Conservation (phyloP, 768 basidiomycete genomes). For the Suillus alpinus region DNA sequence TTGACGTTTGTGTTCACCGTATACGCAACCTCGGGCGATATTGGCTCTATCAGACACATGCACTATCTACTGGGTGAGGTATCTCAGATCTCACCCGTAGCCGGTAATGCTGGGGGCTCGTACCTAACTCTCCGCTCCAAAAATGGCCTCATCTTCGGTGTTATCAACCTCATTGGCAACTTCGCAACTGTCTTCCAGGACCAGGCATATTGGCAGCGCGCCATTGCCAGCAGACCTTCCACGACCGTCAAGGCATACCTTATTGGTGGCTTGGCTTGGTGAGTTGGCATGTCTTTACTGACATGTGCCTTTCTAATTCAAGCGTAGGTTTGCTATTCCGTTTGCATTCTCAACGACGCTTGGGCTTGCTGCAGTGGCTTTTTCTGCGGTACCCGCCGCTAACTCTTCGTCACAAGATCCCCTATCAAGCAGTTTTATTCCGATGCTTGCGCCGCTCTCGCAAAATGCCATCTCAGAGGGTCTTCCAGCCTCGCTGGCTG, state of each 20-base stretch:
- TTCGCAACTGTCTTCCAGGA: slow-evolving; percentile 65
- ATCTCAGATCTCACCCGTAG: slow-evolving; percentile 54
- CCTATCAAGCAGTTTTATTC: slow-evolving; percentile 49
- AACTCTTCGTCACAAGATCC: slow-evolving; percentile 33
- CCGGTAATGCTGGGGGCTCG: slow-evolving; percentile 81
- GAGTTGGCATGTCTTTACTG: slow-evolving; percentile 12
- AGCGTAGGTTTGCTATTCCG: slow-evolving; percentile 73
- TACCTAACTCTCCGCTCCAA: slow-evolving; percentile 82
- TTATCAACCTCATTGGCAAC: slow-evolving; percentile 87
- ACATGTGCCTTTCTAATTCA: not conserved
- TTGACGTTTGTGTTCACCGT: slow-evolving; percentile 75
- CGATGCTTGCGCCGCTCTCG: slow-evolving; percentile 40
- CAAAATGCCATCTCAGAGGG: slow-evolving; percentile 81
- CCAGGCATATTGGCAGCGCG: slow-evolving; percentile 89
- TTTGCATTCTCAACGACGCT: slow-evolving; percentile 85
- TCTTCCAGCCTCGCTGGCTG: slow-evolving; percentile 80
- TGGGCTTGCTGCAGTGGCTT: slow-evolving; percentile 84
- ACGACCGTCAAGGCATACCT: slow-evolving; percentile 91
- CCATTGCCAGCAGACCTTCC: slow-evolving; percentile 81
- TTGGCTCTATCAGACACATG: slow-evolving; percentile 78
- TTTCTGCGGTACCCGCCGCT: slow-evolving; percentile 43
- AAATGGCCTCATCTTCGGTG: slow-evolving; percentile 76
- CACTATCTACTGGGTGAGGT: slow-evolving; percentile 71
- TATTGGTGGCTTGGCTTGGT: slow-evolving; percentile 87
- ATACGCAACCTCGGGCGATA: slow-evolving; percentile 74